Evolutionary conservation across 2,329 filamentous ascomycete genomes (phyloP).

Genomic region (Tolypocladium endophyticum): DNA sequence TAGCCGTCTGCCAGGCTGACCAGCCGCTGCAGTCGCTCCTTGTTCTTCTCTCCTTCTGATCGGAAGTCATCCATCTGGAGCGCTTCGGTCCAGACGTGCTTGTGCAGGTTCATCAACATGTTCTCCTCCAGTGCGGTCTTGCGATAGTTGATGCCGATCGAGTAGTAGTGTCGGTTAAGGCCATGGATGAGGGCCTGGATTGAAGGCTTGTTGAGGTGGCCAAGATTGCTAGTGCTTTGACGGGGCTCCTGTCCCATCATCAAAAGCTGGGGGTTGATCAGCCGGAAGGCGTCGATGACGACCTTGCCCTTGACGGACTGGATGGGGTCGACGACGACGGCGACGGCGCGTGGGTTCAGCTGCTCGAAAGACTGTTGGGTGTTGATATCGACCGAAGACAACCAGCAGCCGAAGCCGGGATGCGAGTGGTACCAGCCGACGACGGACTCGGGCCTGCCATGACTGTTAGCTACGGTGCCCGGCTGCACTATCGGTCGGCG

Average conservation of each 20-base stretch:
- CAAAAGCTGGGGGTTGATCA: conserved; percentile 94
- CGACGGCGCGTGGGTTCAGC: conserved; percentile 89
- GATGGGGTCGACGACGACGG: conserved; percentile 95
- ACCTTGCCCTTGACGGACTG: conserved; percentile 99
- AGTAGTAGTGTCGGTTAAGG: conserved; percentile 98
- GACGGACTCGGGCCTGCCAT: conserved; percentile 75
- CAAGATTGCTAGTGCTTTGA: conserved; percentile 94
- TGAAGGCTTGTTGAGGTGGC: conserved; percentile 98
- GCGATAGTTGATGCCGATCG: conserved; percentile 94
- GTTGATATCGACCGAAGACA: conserved; percentile 98
- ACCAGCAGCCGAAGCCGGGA: conserved; percentile 97
- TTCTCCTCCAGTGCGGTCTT: conserved; percentile 98
- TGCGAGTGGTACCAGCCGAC: conserved; percentile 99
- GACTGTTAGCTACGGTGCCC: conserved; percentile 5
- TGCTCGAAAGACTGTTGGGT: conserved; percentile 99
- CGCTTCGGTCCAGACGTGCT: conserved; percentile 98
- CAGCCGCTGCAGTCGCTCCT: conserved; percentile 77
- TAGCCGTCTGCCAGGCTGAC: conserved; percentile 90
- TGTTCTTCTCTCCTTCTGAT: conserved; percentile 72
- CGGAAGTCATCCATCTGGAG: conserved; percentile 95
- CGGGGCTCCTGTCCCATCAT: conserved; percentile 97
- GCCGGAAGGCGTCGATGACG: conserved; percentile 96
- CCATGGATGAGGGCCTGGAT: conserved; percentile 98
- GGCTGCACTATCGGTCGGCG: conserved; percentile 1
- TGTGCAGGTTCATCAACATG: conserved; percentile 99